A percentile compares a stretch with the other conserved stretches of the same genome.
phyloP scores from a whole-genome alignment of 2,329 filamentous ascomycete genomes.

The Immersiporthe knoxdaviesiana region DNA sequence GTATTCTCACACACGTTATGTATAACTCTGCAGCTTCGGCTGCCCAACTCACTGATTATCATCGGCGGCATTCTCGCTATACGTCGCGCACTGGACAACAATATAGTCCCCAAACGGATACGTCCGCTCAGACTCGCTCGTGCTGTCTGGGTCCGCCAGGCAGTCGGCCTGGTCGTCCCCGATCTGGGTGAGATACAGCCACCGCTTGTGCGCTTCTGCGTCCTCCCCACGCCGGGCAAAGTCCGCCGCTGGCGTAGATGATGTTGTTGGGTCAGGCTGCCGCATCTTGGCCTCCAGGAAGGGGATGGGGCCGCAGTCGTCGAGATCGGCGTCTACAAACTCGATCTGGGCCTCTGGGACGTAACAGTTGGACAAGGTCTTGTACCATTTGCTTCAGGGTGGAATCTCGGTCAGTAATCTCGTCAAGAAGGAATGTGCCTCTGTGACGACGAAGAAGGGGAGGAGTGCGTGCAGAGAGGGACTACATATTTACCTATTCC shows the following conservation, averaged over 20 bases:
- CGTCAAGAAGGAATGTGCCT: neutral
- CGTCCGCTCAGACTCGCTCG: conserved; percentile 1
- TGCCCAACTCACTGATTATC: conserved; percentile 12
- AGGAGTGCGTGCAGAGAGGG: too few species aligned
- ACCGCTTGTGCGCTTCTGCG: conserved; percentile 12
- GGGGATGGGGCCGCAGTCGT: conserved; percentile 27
- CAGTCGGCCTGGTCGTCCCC: conserved; percentile 19
- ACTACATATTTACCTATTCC: conserved; percentile 17
- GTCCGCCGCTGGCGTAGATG: neutral
- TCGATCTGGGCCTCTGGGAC: conserved; percentile 25
- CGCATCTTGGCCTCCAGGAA: conserved; percentile 29
- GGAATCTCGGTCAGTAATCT: neutral
- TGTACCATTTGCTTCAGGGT: conserved; percentile 22
- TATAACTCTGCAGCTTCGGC: too few species aligned
- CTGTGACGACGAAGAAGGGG: neutral
- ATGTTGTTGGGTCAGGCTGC: conserved; percentile 19
- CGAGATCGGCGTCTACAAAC: conserved; percentile 19
- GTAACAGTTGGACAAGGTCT: conserved; percentile 28
- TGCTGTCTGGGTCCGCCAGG: conserved; percentile 18
- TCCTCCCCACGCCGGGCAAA: neutral
- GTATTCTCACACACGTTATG: too few species aligned
- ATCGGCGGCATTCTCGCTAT: conserved; percentile 13
- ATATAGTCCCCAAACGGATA: conserved; percentile 21
- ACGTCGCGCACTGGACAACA: conserved; percentile 27
- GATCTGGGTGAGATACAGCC: conserved; percentile 27